Evolutionary conservation across 2,329 filamentous ascomycete species (phyloP).

Genomic region (Fusarium nodosum): DNA sequence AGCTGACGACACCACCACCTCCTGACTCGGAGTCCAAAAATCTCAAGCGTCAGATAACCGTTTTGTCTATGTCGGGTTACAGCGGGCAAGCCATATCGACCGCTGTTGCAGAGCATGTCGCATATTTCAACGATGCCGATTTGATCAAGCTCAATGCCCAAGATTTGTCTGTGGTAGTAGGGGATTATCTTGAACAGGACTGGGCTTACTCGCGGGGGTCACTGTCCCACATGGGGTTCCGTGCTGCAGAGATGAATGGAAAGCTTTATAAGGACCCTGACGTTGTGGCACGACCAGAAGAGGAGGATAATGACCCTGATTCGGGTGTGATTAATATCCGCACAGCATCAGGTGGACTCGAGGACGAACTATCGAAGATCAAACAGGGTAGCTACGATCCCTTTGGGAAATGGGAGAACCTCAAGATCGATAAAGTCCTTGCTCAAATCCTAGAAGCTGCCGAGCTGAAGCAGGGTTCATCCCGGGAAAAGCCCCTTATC

Average conservation of each 20-base stretch:
- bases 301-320: slow-evolving; percentile 56
- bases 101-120: slow-evolving; percentile 72
- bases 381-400: slow-evolving; percentile 56
- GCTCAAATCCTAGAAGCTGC: slow-evolving; percentile 68
- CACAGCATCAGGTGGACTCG: slow-evolving; percentile 49
- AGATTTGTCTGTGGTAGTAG: slow-evolving; percentile 77
- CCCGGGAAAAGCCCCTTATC: slow-evolving; percentile 68
- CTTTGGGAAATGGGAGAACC: slow-evolving; percentile 68
- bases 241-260: slow-evolving; percentile 67
- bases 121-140: slow-evolving; percentile 73
- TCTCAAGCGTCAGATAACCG: slow-evolving; percentile 56
- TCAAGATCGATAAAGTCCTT: slow-evolving; percentile 71
- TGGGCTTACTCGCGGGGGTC: slow-evolving; percentile 62
- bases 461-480: slow-evolving; percentile 53
- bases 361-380: slow-evolving; percentile 62
- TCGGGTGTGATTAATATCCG: slow-evolving; percentile 51
- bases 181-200: slow-evolving; percentile 77
- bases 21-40: slow-evolving; percentile 51
- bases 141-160: slow-evolving; percentile 76
- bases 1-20: slow-evolving; percentile 50
- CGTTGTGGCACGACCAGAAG: slow-evolving; percentile 46
- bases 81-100: slow-evolving; percentile 56
- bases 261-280: slow-evolving; percentile 64
- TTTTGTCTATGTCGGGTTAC: slow-evolving; percentile 57
- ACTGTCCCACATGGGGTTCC: slow-evolving; percentile 69